Evolutionary conservation across 495 filamentous ascomycete genomes (phyloP).

Genomic region (Tirmania nivea): DNA sequence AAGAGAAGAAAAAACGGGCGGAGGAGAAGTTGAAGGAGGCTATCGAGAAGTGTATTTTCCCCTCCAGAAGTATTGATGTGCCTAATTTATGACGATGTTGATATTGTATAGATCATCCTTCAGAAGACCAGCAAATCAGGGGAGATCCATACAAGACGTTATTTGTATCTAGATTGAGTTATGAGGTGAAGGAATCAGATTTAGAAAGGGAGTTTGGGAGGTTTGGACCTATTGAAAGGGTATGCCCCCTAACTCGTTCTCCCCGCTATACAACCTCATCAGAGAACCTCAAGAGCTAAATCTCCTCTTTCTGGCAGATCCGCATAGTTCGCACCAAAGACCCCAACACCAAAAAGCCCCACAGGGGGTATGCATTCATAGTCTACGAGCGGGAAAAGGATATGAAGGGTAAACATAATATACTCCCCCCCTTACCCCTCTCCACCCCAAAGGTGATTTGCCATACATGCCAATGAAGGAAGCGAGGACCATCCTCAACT

Average conservation of each 20-base stretch:
- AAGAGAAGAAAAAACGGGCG: constrained; percentile 49
- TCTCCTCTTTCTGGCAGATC: constrained; percentile 36
- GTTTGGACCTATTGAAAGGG: constrained; percentile 84
- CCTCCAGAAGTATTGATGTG: background rate
- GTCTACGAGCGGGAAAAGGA: constrained; percentile 95
- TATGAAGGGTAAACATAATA: constrained; percentile 75
- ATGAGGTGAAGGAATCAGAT: constrained; percentile 70
- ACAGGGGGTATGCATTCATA: constrained; percentile 87
- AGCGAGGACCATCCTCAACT: background rate
- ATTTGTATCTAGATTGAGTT: constrained; percentile 76
- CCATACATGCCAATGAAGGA: background rate
- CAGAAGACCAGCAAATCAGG: constrained; percentile 59
- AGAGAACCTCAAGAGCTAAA: background rate
- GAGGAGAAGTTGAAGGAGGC: constrained; percentile 44
- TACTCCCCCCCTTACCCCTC: constrained; percentile 7
- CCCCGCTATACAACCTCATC: background rate
- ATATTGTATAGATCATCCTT: constrained; percentile 39
- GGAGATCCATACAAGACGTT: constrained; percentile 91
- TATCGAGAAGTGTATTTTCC: constrained; percentile 37
- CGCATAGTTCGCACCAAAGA: constrained; percentile 58
- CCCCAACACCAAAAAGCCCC: constrained; percentile 61
- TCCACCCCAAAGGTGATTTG: constrained; percentile 1
- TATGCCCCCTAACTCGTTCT: constrained; percentile 23
- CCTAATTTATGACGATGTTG: background rate
- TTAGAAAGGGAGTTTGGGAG: constrained; percentile 85